Base-by-base conservation (phyloP, 2,329 filamentous ascomycete species). In the Bisporella sp. region DNA sequence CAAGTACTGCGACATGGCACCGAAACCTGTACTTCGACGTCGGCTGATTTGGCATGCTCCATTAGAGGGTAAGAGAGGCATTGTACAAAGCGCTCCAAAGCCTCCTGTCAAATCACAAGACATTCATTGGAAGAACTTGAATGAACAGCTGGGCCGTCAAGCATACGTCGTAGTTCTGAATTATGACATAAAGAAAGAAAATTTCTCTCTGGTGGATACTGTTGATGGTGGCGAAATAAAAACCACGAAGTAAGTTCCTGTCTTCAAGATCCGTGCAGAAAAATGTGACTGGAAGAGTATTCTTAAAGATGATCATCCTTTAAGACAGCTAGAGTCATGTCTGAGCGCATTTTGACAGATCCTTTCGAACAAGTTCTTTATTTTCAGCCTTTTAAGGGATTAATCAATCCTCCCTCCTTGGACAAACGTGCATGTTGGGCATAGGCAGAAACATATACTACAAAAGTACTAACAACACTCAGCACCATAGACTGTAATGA, bases 121-220 rank as follows among this genome's bases (percentile, higher is more conserved):
- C 47, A 32, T 47, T 1, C 43, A 39, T 8, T 84, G 79, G 79
- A 72, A 69, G 46, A 74, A 76, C 32, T 68, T 84, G 4, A 72
- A 78, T 54, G 73, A 75, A 51, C 76, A 77, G 52, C 68, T 84
- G 9, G 64, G 64, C 13, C 72, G 77, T 31, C 79, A 81, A 56
- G 79, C 79, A 3, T 84, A 79, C 58, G 61, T 80, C 29, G 55
- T 84, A 5, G 75, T 80, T 54, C 60, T 71, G n/a, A 71, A 74
- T 8, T 81, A 81, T 58, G 73, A 81, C 48, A 66, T 83, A 2
- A 62, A 69, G 21, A 70, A 69, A 45, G 70, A 77, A 4, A 72
- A 78, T 53, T 73, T 81, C 58, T 72, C 72, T 13, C 21, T 59
- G 31, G 63, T 63, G 3, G 53, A 58, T 8, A 61, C 32, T 41